A percentile compares a stretch with the other conserved stretches of the same genome.
Evolutionary conservation across 306 rosid genomes (phyloP).

Genomic region (Cucumis hystrix): DNA sequence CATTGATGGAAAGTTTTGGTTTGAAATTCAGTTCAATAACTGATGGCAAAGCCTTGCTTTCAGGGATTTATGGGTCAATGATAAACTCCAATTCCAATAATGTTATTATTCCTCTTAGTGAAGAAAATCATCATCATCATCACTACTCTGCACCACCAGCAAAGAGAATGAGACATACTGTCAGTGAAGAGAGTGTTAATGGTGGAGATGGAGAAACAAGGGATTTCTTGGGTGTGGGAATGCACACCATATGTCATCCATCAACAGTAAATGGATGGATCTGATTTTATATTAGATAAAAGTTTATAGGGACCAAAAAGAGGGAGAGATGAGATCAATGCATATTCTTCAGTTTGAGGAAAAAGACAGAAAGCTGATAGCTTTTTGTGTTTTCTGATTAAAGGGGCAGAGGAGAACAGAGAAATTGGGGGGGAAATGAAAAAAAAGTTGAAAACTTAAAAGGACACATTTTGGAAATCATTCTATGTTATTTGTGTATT

Average conservation of each 20-base stretch:
- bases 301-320: no score
- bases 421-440: background rate
- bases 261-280: slow-evolving; percentile 64
- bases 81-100: background rate
- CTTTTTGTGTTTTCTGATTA: background rate
- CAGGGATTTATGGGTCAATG: background rate
- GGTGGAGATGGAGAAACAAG: slow-evolving; percentile 14
- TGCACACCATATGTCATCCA: slow-evolving; percentile 56
- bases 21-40: background rate
- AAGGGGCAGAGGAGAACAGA: background rate
- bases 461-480: background rate
- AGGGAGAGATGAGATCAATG: background rate
- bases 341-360: background rate
- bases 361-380: background rate
- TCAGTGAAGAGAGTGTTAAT: slow-evolving; percentile 25
- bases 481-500: background rate
- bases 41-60: background rate
- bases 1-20: slow-evolving; percentile 7
- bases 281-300: slow-evolving; percentile 19
- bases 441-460: background rate
- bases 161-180: slow-evolving; percentile 41
- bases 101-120: background rate
- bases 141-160: slow-evolving; percentile 12
- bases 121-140: no score
- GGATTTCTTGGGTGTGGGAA: slow-evolving; percentile 84